Base-by-base conservation (phyloP, 73 alveolate genomes). In the Blepharisma stoltei region DNA sequence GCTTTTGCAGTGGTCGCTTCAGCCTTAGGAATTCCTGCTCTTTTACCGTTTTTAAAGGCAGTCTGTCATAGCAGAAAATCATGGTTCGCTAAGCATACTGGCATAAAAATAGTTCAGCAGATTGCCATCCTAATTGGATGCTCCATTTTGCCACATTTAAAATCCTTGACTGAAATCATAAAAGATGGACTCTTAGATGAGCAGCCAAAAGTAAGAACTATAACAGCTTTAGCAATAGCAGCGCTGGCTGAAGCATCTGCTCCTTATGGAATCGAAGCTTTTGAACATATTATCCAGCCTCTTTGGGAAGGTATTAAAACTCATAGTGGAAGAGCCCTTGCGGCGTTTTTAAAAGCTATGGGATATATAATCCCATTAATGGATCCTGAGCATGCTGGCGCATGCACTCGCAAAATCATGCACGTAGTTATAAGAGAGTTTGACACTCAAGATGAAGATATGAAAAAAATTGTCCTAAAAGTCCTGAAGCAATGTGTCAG, bases 251-350 rank as follows among this genome's bases (percentile, higher is more conserved):
- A 98, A 83, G 99, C 99, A 11, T 85, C 99, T 32, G 90, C 89
- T 86, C 99, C 99, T 48, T 98, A 97, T 83, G 99, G 99, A 80
- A 97, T 98, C 47, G 99, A 98, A 85, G 99, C 98, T 78, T 98
- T 97, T 84, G 99, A 96, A 50, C 81, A 91, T 49, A 98, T 97
- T 53, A 86, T 98, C 67, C 95, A 88, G 65, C 98, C 99, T 49
- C 88, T 98, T 43, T 95, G 98, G 97, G 99, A 98, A 75, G 99
- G 99, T 68, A 97, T 98, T 43, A 86, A 95, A 54, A 86, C 86
- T 47, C 97, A 97, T 83, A 92, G 97, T 78, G 99, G 99, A 25
- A 97, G 97, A 89, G 93, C 97, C 27, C 89, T 98, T 65, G 99
- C 99, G 7, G 98, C 99, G 9, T 97, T 97, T 93, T 82, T 98